A percentile compares a stretch with the other conserved stretches of the same genome.
Evolutionary conservation across 768 basidiomycete species (phyloP).

Genomic region (Sutorius australiensis): DNA sequence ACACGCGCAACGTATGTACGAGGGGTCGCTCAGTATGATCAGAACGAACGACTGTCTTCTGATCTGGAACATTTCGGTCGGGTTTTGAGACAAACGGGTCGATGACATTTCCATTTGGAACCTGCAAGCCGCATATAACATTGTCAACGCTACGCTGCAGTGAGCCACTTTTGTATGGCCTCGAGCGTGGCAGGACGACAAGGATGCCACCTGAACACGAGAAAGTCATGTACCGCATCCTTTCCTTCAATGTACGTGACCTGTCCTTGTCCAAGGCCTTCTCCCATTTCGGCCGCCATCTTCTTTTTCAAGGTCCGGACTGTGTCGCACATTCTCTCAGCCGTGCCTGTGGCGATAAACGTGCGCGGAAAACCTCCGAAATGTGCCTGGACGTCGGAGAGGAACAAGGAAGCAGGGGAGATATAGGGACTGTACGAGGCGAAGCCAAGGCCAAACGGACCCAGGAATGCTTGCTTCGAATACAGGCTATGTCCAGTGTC

Average conservation of each 20-base stretch:
- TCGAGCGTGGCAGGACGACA: constrained; percentile 46
- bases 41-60: not conserved
- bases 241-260: constrained; percentile 47
- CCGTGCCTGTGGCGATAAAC: constrained; percentile 55
- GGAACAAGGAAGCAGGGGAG: constrained; percentile 51
- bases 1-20: not conserved
- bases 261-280: constrained; percentile 27
- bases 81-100: not conserved
- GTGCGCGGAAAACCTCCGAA: constrained; percentile 61
- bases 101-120: not conserved
- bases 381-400: constrained; percentile 29
- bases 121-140: too few species aligned
- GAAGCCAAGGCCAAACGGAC: constrained; percentile 45
- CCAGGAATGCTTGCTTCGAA: constrained; percentile 41
- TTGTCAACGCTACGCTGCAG: not conserved
- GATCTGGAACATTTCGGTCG: not conserved
- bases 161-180: constrained; percentile 47
- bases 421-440: constrained; percentile 50
- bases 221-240: constrained; percentile 54
- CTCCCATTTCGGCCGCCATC: constrained; percentile 51
- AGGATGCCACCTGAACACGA: constrained; percentile 48
- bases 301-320: constrained; percentile 42
- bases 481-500: constrained; percentile 23
- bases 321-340: constrained; percentile 55
- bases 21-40: not conserved